Evolutionary conservation across 2,329 filamentous ascomycete genomes (phyloP).

Genomic region (Penicillium hesseltinei): DNA sequence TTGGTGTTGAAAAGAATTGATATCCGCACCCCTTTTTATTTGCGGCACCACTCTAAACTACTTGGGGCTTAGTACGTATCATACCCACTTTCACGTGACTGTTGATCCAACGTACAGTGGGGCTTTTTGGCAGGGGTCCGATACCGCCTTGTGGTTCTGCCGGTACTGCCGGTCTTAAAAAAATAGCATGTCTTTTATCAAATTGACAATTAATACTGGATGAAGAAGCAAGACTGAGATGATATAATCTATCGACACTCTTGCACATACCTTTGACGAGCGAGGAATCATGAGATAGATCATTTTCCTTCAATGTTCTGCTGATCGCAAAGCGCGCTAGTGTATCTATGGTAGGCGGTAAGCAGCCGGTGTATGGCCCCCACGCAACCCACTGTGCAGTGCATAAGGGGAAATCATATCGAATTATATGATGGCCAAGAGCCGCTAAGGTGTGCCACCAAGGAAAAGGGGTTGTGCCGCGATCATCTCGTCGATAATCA

Average conservation of each 20-base stretch:
- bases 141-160: background rate
- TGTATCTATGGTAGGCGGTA: background rate
- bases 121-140: background rate
- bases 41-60: background rate
- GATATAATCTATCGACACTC: fast-evolving
- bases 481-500: slow-evolving; percentile 1
- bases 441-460: background rate
- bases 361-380: background rate
- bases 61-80: background rate
- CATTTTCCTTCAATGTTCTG: background rate
- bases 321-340: background rate
- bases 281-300: background rate
- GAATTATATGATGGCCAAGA: slow-evolving; percentile 4
- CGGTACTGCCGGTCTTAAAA: background rate
- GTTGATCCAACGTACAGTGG: background rate
- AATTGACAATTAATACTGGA: background rate
- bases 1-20: background rate
- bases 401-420: background rate
- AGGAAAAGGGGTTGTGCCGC: slow-evolving; percentile 2
- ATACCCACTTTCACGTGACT: background rate
- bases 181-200: background rate
- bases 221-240: too few relatives aligned
- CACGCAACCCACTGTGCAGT: background rate
- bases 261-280: fast-evolving
- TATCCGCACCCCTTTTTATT: slow-evolving; percentile 1